Conservation (phyloP, 1,284 basidiomycete genomes). For the Uromyces viciae-fabae region DNA sequence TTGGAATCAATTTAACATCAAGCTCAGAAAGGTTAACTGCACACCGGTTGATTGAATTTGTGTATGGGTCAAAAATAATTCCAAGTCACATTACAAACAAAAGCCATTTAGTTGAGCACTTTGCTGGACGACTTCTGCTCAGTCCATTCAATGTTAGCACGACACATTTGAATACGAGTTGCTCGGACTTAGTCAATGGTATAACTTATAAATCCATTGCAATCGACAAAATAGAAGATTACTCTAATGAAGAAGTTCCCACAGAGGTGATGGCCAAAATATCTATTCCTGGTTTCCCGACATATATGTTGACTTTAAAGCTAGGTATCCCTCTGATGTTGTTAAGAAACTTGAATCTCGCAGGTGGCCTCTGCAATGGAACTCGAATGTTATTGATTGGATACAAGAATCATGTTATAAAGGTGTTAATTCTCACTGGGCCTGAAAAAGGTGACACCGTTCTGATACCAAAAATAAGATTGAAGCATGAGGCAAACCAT, state of each 20-base stretch:
- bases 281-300: not conserved
- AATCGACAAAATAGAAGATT: too few relatives aligned
- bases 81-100: too few relatives aligned
- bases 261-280: not conserved
- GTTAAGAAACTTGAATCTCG: not conserved
- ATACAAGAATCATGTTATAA: not conserved
- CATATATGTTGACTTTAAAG: not conserved
- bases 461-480: not conserved
- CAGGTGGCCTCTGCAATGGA: not conserved
- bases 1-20: too few relatives aligned
- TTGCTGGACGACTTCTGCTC: not conserved
- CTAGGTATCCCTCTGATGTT: not conserved
- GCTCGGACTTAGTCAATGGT: too few relatives aligned
- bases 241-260: not conserved
- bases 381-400: not conserved
- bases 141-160: too few relatives aligned
- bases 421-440: not conserved
- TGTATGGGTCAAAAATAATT: too few relatives aligned
- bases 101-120: too few relatives aligned
- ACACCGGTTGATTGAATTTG: too few relatives aligned
- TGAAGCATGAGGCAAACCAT: not conserved
- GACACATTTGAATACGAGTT: too few relatives aligned
- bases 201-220: too few relatives aligned
- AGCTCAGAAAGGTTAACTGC: too few relatives aligned
- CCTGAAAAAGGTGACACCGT: not conserved